Base-by-base conservation (phyloP, 345 rosid genomes). In the Brassica juncea region DNA sequence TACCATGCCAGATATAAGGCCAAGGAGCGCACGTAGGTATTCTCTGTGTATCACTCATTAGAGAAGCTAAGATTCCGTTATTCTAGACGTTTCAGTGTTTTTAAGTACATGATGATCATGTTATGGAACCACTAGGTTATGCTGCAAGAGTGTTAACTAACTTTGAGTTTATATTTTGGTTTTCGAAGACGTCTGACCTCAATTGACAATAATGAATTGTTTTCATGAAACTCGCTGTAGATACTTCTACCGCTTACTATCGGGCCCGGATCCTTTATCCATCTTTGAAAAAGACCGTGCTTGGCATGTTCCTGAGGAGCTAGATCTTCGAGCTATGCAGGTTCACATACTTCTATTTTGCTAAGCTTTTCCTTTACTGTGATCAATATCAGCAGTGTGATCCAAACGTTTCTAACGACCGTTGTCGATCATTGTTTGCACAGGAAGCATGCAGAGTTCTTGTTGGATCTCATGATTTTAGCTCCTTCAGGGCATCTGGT, bases 391-490 rank as follows among this genome's bases (percentile, higher is more conserved):
- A 15, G 55, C 47, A 34, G 27, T 64, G 65, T 73, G 59, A 47
- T 61, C 69, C 30, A 27, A 27, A 35, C 4, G 68, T 35, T 59
- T 39, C 72, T 70, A 42, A 75, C 6, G 27, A 59, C 9, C 6
- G 25, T 23, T 1, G 6, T 65, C 73, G 44, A 68, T 71, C 61
- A 32, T 77, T 63, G 75, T 54, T 54, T 62, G 35, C 82, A 78
- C 92, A 94, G 99, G 97, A 89, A 84, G 97, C 97, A 59, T 92
- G 99, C 92, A 88, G 82, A 86, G 80, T 90, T 84, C 97, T 94
- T 81, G 84, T 85, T 81, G 99, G 99, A 32, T 74, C 77, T 73
- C 97, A 91, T 77, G 97, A 94, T 85, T 94, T 94, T 82, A 94
- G 97, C 83, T 92, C 99, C 86, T 94, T 94, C 87, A 85, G 97